Base-by-base conservation (phyloP, 495 filamentous ascomycete genomes). In the Copromyces sp. region DNA sequence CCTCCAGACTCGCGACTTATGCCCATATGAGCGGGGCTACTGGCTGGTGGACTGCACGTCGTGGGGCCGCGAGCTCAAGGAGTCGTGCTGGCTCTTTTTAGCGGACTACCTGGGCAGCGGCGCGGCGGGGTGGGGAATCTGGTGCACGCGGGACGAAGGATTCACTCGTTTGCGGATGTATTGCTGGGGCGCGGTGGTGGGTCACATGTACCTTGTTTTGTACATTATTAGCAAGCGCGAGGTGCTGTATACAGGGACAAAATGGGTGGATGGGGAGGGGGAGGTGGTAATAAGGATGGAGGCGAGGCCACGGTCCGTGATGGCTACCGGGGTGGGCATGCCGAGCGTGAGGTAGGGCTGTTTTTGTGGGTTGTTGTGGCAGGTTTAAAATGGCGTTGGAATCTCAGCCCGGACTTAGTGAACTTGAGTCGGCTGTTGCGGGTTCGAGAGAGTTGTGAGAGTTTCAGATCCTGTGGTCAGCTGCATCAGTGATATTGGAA, bases 61-160 rank as follows among this genome's bases (percentile, higher is more conserved):
- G 12, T 89, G 86, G 87, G 74, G 78, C 7, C 39, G 74, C 6
- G 76, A 76, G 0, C 76, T 83, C 6, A 83, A 82, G 39, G 73
- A 71, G 7, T 81, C 86, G 9, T 87, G 89, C 70, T 94, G 92
- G 92, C 73, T 78, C 3, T 92, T 87, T 70, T 78, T 94, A 4
- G 80, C 78, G 0, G 84, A 87, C 4, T 90, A 89, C 73, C 76
- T 94, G 11, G 82, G 81, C 3, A 83, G 83, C 20, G 90, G 87
- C 0, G 76, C 82, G 24, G 90, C 89, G 0, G 92, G 92, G 0
- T 93, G 91, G 90, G 91, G 90, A 0, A 85, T 92, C 1, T 87
- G 85, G 72, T 83, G 83, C 44, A 69, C 38, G 68, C 80, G 82
- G 20, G 80, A 83, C 39, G 20, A 39, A 11, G 75, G 75, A 0